Percentiles rank a stretch among this genome's conserved stretches.
phyloP scores from a whole-genome alignment of 768 basidiomycete species.

The Ephemerocybe angulata region DNA sequence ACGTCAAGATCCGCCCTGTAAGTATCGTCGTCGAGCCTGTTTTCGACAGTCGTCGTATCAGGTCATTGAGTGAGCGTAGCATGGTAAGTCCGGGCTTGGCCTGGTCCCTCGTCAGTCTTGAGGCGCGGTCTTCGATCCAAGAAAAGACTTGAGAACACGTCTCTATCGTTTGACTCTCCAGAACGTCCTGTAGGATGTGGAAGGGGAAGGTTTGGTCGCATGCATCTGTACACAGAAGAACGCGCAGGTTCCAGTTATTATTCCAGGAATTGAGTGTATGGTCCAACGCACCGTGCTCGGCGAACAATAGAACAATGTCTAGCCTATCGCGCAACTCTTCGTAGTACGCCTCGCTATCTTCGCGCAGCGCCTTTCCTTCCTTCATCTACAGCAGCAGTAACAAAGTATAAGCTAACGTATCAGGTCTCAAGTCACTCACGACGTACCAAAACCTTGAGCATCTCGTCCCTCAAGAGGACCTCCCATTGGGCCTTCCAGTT shows the following conservation, averaged over 20 bases:
- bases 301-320: constrained; percentile 73
- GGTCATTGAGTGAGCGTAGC: constrained; percentile 81
- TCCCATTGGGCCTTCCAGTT: constrained; percentile 75
- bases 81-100: constrained; percentile 84
- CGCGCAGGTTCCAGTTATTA: background rate
- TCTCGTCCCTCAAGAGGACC: constrained; percentile 62
- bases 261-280: background rate
- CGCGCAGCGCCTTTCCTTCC: constrained; percentile 63
- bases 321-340: constrained; percentile 54
- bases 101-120: constrained; percentile 68
- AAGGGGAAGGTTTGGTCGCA: constrained; percentile 76
- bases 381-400: constrained; percentile 40
- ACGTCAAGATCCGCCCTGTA: constrained; percentile 85
- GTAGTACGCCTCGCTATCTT: constrained; percentile 56
- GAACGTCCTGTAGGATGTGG: constrained; percentile 69
- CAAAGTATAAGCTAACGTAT: background rate
- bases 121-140: constrained; percentile 76
- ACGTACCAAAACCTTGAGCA: constrained; percentile 70
- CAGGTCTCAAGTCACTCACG: background rate
- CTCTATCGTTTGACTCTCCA: constrained; percentile 80
- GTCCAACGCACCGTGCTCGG: constrained; percentile 62
- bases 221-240: constrained; percentile 48
- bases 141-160: constrained; percentile 87
- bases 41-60: constrained; percentile 82
- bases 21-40: constrained; percentile 82